These are phyloP conservation scores for Aegilops umbellulata DNA, from an alignment of 176 grass and related monocot genomes.

Conservation along the genomic window DNA sequence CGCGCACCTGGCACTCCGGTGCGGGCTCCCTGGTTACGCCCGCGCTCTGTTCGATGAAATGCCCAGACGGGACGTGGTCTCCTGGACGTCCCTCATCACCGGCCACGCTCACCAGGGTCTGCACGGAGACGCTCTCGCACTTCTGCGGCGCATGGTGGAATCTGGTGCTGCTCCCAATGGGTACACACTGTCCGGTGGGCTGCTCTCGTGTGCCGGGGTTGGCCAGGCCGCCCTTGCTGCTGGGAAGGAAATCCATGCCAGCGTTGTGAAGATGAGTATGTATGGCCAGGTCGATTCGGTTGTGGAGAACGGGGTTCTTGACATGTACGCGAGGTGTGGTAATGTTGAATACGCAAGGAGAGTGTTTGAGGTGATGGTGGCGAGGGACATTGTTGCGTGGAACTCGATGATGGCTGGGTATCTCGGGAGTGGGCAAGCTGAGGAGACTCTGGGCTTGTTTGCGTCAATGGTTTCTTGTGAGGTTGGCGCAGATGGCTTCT, in stretches of 20 bases:
- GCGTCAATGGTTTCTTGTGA: conserved; percentile 31
- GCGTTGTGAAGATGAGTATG: conserved; percentile 36
- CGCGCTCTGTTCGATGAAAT: conserved; percentile 49
- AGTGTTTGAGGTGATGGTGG: conserved; percentile 42
- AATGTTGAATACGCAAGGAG: conserved; percentile 14
- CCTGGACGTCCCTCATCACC: conserved; percentile 60
- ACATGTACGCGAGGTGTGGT: conserved; percentile 48
- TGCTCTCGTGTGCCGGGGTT: conserved; percentile 34
- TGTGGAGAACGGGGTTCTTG: conserved; percentile 53
- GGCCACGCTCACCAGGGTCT: conserved; percentile 49
- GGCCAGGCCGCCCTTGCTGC: background rate
- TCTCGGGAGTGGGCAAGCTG: conserved; percentile 33
- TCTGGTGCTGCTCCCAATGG: conserved; percentile 30
- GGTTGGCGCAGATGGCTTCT: conserved; percentile 39
- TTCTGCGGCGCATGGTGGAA: conserved; percentile 28
- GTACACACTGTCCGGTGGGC: conserved; percentile 47
- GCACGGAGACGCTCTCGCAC: background rate
- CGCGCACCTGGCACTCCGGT: conserved; percentile 18
- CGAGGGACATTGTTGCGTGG: conserved; percentile 41
- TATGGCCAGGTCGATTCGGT: conserved; percentile 22
- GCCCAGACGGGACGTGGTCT: conserved; percentile 47
- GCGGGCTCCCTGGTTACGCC: conserved; percentile 30
- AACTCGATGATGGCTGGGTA: conserved; percentile 57
- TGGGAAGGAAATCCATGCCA: conserved; percentile 56
- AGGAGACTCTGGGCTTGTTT: conserved; percentile 47